These are phyloP conservation scores for Kodamaea hsintzibuensis DNA, from an alignment of 805 yeast species.

Conservation along the genomic window DNA sequence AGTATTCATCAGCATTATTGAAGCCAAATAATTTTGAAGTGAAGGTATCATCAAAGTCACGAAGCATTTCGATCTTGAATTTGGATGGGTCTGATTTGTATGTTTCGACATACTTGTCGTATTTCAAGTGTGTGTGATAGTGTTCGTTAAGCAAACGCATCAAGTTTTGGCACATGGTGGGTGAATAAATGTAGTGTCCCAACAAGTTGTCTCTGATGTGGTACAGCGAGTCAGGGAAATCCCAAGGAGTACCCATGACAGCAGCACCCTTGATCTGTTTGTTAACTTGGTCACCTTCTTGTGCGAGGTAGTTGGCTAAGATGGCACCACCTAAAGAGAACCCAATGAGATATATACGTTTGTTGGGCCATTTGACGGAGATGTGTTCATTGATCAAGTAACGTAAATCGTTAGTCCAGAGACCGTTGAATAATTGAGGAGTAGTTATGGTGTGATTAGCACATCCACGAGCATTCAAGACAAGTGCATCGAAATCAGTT, in stretches of 20 bases:
- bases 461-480: slow-evolving; percentile 74
- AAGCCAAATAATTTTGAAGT: slow-evolving; percentile 67
- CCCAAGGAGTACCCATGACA: slow-evolving; percentile 72
- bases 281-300: slow-evolving; percentile 51
- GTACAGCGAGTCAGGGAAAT: slow-evolving; percentile 54
- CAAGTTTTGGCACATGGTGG: slow-evolving; percentile 43
- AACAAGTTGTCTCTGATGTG: slow-evolving; percentile 39
- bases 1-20: slow-evolving; percentile 61
- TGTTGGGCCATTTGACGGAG: slow-evolving; percentile 54
- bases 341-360: slow-evolving; percentile 66
- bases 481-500: slow-evolving; percentile 53
- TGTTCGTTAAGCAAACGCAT: slow-evolving; percentile 33
- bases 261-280: slow-evolving; percentile 58
- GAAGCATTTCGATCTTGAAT: slow-evolving; percentile 38
- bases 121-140: slow-evolving; percentile 27
- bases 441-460: slow-evolving; percentile 71
- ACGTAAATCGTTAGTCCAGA: slow-evolving; percentile 69
- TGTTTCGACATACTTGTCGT: slow-evolving; percentile 18
- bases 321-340: slow-evolving; percentile 74
- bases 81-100: slow-evolving; percentile 31
- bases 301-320: slow-evolving; percentile 67
- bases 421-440: slow-evolving; percentile 65
- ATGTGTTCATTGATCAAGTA: slow-evolving; percentile 54
- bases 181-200: slow-evolving; percentile 43
- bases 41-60: slow-evolving; percentile 61